Conservation (phyloP, 2,329 filamentous ascomycete species). For the Geosmithia morbida region DNA sequence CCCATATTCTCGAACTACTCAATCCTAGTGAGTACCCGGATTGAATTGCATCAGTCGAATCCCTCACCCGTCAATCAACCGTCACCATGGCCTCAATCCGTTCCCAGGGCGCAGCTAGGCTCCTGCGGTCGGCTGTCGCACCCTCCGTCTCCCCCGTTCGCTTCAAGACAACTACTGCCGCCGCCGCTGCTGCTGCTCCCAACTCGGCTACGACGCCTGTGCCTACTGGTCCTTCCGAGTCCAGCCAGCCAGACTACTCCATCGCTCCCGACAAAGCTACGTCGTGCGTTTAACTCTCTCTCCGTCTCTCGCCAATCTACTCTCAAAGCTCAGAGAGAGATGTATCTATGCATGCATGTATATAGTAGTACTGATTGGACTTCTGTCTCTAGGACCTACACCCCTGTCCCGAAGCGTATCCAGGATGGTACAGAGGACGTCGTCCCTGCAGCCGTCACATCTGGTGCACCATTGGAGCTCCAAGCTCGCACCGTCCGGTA, state of each 20-base stretch:
- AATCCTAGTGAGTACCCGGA: neutral
- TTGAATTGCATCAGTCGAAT: neutral
- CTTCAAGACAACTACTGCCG: constrained; percentile 26
- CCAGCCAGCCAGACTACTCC: constrained; percentile 67
- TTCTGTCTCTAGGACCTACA: constrained; percentile 55
- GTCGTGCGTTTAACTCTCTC: constrained; percentile 47
- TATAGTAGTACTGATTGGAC: constrained; percentile 3
- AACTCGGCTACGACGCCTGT: constrained; percentile 24
- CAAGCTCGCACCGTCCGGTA: constrained; percentile 92
- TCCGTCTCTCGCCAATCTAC: neutral
- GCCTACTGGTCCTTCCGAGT: constrained; percentile 22
- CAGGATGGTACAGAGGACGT: constrained; percentile 74
- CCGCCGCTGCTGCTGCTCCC: constrained; percentile 12
- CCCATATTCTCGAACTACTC: neutral
- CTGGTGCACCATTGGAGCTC: constrained; percentile 84
- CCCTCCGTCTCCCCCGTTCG: constrained; percentile 32
- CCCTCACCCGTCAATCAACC: neutral
- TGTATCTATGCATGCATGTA: neutral
- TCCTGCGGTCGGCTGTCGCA: constrained; percentile 30
- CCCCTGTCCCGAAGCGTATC: constrained; percentile 75
- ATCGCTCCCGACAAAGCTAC: constrained; percentile 76
- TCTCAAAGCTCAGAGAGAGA: too few species aligned
- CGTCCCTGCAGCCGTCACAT: constrained; percentile 72
- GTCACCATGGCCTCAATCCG: constrained; percentile 52
- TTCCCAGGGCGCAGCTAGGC: constrained; percentile 33